phyloP scores from a whole-genome alignment of 2,329 filamentous ascomycete species.

The Fusarium drepaniforme region DNA sequence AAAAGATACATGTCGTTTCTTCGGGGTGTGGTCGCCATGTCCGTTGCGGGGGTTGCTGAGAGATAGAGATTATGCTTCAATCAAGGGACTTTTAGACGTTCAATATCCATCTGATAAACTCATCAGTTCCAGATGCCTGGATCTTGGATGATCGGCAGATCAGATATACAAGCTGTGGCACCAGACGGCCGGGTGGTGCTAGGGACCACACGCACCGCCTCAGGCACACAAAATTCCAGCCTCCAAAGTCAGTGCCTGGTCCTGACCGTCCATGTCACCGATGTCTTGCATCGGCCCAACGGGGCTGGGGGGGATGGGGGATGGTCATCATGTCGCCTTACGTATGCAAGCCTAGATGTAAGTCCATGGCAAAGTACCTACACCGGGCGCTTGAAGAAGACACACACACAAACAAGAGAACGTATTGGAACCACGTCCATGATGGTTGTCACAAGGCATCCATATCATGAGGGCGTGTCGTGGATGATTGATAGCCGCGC shows the following conservation, averaged over 20 bases:
- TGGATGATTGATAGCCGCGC: conserved; percentile 25
- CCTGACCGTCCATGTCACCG: conserved; percentile 1
- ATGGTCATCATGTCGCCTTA: background rate
- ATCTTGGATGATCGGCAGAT: conserved; percentile 9
- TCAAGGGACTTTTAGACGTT: background rate
- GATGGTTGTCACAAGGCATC: background rate
- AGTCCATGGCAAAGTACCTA: background rate
- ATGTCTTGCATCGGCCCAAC: conserved; percentile 37
- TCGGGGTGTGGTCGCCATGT: background rate
- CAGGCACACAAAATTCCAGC: background rate
- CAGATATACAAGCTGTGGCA: background rate
- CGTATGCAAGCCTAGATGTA: background rate
- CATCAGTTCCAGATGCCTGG: background rate
- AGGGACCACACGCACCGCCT: background rate
- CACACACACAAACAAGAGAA: background rate
- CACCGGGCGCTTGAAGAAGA: background rate
- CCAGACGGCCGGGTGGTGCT: conserved; percentile 8
- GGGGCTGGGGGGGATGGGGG: background rate
- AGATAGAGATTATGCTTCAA: background rate
- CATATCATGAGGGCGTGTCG: background rate
- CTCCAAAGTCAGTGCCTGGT: background rate
- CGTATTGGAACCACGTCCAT: background rate
- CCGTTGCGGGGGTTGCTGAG: background rate
- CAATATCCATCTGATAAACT: background rate
- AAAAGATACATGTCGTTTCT: background rate